A percentile compares a stretch with the other conserved stretches of the same genome.
phyloP scores from a whole-genome alignment of 1,139 yeast species.

The Pichia sp. region DNA sequence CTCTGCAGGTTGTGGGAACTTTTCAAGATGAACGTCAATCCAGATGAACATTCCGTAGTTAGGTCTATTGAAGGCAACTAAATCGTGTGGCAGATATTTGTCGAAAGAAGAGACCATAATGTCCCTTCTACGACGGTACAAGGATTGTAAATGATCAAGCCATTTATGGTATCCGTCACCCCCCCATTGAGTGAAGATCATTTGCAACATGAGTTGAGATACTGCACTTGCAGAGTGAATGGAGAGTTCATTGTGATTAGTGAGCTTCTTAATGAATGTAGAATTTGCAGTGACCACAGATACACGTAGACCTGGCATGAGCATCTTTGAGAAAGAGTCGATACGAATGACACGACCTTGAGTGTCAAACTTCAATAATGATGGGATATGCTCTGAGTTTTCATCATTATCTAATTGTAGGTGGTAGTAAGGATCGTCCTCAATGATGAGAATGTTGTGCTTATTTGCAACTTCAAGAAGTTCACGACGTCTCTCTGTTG shows the following conservation, averaged over 20 bases:
- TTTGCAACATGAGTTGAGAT: slow-evolving; percentile 31
- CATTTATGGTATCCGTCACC: slow-evolving; percentile 69
- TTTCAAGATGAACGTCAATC: slow-evolving; percentile 37
- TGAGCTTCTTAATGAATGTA: slow-evolving; percentile 40
- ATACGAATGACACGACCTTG: slow-evolving; percentile 83
- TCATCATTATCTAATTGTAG: slow-evolving; percentile 36
- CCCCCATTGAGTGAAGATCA: slow-evolving; percentile 51
- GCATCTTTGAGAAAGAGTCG: slow-evolving; percentile 85
- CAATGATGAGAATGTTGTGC: slow-evolving; percentile 45
- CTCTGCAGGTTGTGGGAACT: slow-evolving; percentile 38
- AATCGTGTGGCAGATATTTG: slow-evolving; percentile 36
- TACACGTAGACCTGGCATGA: slow-evolving; percentile 83
- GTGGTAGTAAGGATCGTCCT: slow-evolving; percentile 59
- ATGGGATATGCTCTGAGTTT: slow-evolving; percentile 40
- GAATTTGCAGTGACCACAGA: slow-evolving; percentile 78
- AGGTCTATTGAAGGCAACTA: slow-evolving; percentile 41
- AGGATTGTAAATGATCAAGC: slow-evolving; percentile 69
- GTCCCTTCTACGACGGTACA: slow-evolving; percentile 68
- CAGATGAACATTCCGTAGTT: slow-evolving; percentile 56
- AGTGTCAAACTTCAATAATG: slow-evolving; percentile 63
- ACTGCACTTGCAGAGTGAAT: slow-evolving; percentile 50
- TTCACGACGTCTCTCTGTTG: slow-evolving; percentile 37
- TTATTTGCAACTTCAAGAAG: slow-evolving; percentile 42
- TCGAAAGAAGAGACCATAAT: slow-evolving; percentile 37
- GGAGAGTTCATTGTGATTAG: slow-evolving; percentile 43